Percentiles rank a stretch among this genome's conserved stretches.
Evolutionary conservation across 2,329 filamentous ascomycete species (phyloP).

Genomic region (Aspergillus ibericus): DNA sequence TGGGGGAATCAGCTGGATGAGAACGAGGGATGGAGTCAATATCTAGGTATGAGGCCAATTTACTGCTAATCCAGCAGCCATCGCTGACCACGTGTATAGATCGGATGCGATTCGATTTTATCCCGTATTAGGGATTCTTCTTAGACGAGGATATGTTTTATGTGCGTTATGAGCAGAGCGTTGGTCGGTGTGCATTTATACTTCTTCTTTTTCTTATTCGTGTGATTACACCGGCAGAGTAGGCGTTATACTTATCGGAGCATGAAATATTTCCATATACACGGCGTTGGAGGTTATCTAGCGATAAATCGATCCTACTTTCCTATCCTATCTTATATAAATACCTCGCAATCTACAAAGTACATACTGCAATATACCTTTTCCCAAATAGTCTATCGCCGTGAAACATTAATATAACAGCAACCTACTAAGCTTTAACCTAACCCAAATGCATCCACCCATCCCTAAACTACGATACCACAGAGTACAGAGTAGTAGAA

Average conservation of each 20-base stretch:
- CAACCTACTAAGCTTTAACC: too few relatives aligned
- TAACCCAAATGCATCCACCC: too few relatives aligned
- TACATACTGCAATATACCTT: too few relatives aligned
- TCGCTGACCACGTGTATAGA: slow-evolving; percentile 20
- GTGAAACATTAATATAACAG: too few relatives aligned
- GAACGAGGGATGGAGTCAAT: slow-evolving; percentile 41
- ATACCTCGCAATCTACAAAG: too few relatives aligned
- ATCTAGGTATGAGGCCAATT: slow-evolving; percentile 32
- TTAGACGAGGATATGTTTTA: background rate
- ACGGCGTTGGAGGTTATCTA: background rate
- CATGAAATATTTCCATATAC: background rate
- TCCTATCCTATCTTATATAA: too few relatives aligned
- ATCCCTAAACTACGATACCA: too few relatives aligned
- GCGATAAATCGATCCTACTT: background rate
- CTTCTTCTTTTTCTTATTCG: background rate
- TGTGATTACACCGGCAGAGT: background rate
- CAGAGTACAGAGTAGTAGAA: too few relatives aligned
- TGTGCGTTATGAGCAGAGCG: background rate
- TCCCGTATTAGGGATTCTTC: slow-evolving; percentile 14
- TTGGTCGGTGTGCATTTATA: background rate
- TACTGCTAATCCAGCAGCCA: background rate
- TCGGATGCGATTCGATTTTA: slow-evolving; percentile 31
- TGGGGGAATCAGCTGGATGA: slow-evolving; percentile 34
- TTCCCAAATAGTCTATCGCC: too few relatives aligned
- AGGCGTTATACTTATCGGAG: background rate